Conservation (phyloP, 139 green algal species). For the Astrephomene gubernaculifera region DNA sequence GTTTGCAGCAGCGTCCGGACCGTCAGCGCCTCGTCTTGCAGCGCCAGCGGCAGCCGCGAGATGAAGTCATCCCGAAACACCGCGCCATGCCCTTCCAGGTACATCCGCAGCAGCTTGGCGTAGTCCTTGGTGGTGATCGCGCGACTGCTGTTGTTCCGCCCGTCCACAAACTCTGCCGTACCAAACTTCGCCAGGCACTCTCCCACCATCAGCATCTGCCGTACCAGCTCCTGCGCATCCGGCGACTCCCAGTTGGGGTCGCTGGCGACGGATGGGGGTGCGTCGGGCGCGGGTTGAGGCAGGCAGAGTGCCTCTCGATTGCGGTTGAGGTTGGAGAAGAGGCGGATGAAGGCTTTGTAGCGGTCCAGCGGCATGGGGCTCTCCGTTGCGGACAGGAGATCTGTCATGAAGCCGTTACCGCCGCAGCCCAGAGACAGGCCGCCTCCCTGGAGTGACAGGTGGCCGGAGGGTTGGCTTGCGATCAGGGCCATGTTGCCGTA, state of each 20-base stretch:
- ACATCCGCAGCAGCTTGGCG: constrained; percentile 50
- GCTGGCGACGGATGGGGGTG: not conserved
- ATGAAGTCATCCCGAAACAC: constrained; percentile 52
- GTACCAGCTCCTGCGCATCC: constrained; percentile 29
- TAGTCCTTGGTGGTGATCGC: constrained; percentile 59
- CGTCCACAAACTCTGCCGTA: constrained; percentile 42
- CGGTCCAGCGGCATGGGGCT: constrained; percentile 37
- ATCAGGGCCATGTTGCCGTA: constrained; percentile 11
- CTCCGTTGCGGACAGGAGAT: constrained; percentile 29
- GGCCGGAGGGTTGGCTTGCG: not conserved
- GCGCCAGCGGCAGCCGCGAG: constrained; percentile 31
- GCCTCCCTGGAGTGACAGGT: not conserved
- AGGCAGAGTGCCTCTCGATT: not conserved
- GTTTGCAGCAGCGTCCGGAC: constrained; percentile 50
- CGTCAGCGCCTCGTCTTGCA: constrained; percentile 45
- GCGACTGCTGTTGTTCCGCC: constrained; percentile 49
- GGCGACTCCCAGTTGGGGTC: constrained; percentile 9
- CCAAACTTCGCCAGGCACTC: constrained; percentile 53
- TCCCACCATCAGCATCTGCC: constrained; percentile 36
- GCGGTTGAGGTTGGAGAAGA: constrained; percentile 8
- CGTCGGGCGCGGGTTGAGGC: not conserved
- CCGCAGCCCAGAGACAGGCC: constrained; percentile 1
- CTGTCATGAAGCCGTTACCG: constrained; percentile 15
- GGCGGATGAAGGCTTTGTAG: constrained; percentile 40
- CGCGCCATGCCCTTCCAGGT: constrained; percentile 12